These are phyloP conservation scores for Colletotrichum destructivum DNA, from an alignment of 2,329 filamentous ascomycete species.

Conservation along the genomic window DNA sequence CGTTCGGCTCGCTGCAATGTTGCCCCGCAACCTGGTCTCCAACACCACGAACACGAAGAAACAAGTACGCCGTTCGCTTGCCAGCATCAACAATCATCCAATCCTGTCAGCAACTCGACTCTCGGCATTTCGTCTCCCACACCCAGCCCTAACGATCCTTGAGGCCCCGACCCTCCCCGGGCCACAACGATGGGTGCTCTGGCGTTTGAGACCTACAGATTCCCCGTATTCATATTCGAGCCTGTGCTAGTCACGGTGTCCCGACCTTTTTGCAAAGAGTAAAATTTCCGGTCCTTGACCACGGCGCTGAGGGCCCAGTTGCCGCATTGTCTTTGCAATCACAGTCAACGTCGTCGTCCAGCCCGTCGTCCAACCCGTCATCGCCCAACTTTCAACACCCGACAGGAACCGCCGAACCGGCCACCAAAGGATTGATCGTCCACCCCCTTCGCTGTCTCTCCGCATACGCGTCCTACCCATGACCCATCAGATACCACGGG, in stretches of 20 bases:
- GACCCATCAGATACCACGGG: slow-evolving; percentile 25
- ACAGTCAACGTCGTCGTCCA: too few species aligned
- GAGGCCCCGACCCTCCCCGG: too few species aligned
- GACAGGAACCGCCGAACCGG: background rate
- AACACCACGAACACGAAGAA: background rate
- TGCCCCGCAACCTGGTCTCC: background rate
- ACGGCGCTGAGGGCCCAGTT: too few species aligned
- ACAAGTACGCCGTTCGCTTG: background rate
- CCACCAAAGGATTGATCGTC: slow-evolving; percentile 27
- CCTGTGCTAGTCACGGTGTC: background rate
- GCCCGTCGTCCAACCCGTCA: background rate
- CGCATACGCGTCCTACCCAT: slow-evolving; percentile 20
- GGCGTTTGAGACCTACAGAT: slow-evolving; percentile 12
- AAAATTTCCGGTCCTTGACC: background rate
- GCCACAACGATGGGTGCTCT: slow-evolving; percentile 18
- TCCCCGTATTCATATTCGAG: background rate
- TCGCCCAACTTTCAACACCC: background rate
- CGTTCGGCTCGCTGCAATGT: slow-evolving; percentile 5
- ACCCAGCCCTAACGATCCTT: background rate
- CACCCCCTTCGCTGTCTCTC: slow-evolving; percentile 10
- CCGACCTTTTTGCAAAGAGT: background rate
- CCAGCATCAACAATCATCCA: slow-evolving; percentile 28
- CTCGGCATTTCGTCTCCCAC: slow-evolving; percentile 26
- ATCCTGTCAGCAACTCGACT: slow-evolving; percentile 24
- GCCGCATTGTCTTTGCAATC: background rate